Conservation (phyloP, 2,329 filamentous ascomycete genomes). For the Fusarium sp. region DNA sequence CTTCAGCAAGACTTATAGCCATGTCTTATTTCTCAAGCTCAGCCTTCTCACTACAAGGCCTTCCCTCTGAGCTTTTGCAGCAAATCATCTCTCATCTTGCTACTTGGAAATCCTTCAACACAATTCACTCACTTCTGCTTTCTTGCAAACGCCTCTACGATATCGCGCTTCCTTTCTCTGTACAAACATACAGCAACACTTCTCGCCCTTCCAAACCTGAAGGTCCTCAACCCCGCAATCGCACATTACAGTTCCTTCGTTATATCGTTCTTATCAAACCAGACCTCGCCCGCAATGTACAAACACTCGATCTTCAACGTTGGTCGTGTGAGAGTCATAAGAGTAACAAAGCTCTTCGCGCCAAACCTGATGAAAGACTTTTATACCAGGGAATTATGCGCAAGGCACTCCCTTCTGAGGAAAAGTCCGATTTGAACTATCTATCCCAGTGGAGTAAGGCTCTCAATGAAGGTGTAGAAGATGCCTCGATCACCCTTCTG, state of each 20-base stretch:
- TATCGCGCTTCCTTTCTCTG: neutral
- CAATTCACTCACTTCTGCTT: neutral
- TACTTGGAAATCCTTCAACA: neutral
- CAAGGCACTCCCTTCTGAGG: neutral
- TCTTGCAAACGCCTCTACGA: neutral
- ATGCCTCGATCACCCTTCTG: neutral
- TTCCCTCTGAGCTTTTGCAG: too few species aligned
- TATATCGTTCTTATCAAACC: neutral
- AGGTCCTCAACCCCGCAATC: neutral
- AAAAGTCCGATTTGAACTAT: neutral
- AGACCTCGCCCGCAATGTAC: neutral
- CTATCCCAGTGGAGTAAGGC: neutral
- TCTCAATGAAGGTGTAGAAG: neutral
- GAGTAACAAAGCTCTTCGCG: too few species aligned
- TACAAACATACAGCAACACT: neutral
- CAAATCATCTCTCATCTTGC: too few species aligned
- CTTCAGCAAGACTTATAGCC: too few species aligned
- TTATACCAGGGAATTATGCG: neutral
- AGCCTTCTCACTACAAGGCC: too few species aligned
- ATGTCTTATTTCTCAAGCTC: too few species aligned
- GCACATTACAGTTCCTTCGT: neutral
- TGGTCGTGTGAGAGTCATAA: neutral
- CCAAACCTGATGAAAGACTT: neutral
- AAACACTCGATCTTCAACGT: neutral
- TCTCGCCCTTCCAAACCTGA: accelerated